Percentiles rank a stretch among this genome's conserved stretches.
phyloP scores from a whole-genome alignment of 768 basidiomycete species.

The Rossbeevera mucosa region DNA sequence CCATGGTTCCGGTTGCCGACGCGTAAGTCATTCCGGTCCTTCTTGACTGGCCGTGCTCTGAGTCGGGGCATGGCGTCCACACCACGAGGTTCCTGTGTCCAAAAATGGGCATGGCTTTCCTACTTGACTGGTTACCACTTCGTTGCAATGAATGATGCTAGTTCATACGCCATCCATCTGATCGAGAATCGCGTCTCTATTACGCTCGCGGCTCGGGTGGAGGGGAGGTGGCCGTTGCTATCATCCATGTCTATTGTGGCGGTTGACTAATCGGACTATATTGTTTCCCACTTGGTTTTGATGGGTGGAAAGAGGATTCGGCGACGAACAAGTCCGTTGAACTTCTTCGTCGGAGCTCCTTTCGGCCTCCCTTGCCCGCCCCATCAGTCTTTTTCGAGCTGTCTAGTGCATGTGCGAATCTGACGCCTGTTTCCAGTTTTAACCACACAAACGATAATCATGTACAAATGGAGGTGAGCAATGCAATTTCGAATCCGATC shows the following conservation, averaged over 20 bases:
- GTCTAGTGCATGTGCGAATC: conserved; percentile 8
- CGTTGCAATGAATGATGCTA: conserved; percentile 5
- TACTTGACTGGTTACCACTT: conserved; percentile 11
- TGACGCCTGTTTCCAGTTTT: conserved; percentile 45
- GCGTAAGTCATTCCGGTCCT: conserved; percentile 43
- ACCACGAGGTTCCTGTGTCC: conserved; percentile 18
- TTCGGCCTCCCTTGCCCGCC: background rate
- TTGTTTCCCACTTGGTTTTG: background rate
- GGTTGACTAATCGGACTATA: conserved; percentile 7
- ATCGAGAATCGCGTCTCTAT: conserved; percentile 18
- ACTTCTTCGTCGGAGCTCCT: background rate
- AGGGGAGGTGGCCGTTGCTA: conserved; percentile 19
- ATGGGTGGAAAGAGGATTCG: background rate
- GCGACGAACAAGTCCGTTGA: background rate
- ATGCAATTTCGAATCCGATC: conserved; percentile 7
- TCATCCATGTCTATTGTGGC: conserved; percentile 10
- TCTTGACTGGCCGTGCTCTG: background rate
- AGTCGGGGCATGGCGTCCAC: conserved; percentile 7
- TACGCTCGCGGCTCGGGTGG: conserved; percentile 5
- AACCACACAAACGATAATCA: conserved; percentile 68
- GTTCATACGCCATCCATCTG: conserved; percentile 15
- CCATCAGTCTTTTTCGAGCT: background rate
- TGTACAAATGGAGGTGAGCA: conserved; percentile 66
- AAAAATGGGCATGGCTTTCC: conserved; percentile 4
- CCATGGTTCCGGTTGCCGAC: conserved; percentile 85